These are phyloP conservation scores for Saturnispora saitoi DNA, from an alignment of 805 yeast genomes.

Conservation along the genomic window DNA sequence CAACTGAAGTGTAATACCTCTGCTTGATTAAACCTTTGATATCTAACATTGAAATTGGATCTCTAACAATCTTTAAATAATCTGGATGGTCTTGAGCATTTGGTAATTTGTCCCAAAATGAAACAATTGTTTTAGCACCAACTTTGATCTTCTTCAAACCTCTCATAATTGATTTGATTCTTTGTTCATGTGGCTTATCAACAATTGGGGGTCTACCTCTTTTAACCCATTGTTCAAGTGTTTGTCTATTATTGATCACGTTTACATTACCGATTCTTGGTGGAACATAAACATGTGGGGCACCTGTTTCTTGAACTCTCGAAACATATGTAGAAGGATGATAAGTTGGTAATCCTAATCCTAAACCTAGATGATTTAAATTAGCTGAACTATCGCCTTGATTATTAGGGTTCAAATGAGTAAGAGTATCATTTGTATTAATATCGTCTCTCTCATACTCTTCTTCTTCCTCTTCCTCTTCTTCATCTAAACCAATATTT, in stretches of 20 bases:
- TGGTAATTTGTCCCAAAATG: conserved; percentile 74
- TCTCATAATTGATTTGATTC: conserved; percentile 81
- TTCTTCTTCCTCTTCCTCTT: background rate
- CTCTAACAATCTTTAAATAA: conserved; percentile 44
- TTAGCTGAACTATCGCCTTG: background rate
- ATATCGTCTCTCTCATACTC: background rate
- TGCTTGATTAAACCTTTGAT: conserved; percentile 79
- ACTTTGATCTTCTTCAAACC: conserved; percentile 64
- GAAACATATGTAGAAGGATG: conserved; percentile 24
- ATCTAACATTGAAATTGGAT: conserved; percentile 62
- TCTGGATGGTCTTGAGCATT: conserved; percentile 48
- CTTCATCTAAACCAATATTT: background rate
- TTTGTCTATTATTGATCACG: conserved; percentile 17
- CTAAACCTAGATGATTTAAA: conserved; percentile 9
- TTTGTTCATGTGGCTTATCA: conserved; percentile 83
- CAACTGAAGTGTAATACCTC: conserved; percentile 70
- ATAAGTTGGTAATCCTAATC: conserved; percentile 14
- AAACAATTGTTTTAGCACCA: conserved; percentile 36
- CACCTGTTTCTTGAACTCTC: conserved; percentile 21
- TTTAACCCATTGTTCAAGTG: conserved; percentile 44
- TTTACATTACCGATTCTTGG: conserved; percentile 18
- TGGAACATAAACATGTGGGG: conserved; percentile 22
- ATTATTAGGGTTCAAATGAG: background rate
- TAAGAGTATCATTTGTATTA: background rate
- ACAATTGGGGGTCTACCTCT: conserved; percentile 89